Conservation (phyloP, 371 early-diverging fungal genomes). For the Actinomortierella ambigua region DNA sequence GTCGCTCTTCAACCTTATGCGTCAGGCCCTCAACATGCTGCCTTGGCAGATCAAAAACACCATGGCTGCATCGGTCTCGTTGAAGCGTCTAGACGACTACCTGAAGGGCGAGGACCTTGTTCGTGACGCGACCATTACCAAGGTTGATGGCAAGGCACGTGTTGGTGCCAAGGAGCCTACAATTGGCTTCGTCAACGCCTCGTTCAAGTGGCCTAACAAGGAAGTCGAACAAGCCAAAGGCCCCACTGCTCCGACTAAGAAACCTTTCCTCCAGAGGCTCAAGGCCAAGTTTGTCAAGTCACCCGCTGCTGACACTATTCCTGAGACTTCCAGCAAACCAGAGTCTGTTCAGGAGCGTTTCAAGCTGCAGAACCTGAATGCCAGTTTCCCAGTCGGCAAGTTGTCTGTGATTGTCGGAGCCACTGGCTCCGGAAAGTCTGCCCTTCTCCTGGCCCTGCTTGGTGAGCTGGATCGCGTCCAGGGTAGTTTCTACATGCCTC, state of each 20-base stretch:
- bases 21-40: slow-evolving; percentile 73
- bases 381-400: slow-evolving; percentile 63
- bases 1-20: slow-evolving; percentile 65
- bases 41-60: slow-evolving; percentile 69
- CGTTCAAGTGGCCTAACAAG: slow-evolving; percentile 56
- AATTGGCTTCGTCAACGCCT: slow-evolving; percentile 60
- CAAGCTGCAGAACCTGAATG: slow-evolving; percentile 57
- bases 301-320: not conserved
- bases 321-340: slow-evolving; percentile 16
- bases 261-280: slow-evolving; percentile 20
- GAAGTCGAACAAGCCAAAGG: slow-evolving; percentile 13
- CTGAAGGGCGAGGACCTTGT: slow-evolving; percentile 74
- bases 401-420: slow-evolving; percentile 81
- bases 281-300: slow-evolving; percentile 23
- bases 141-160: slow-evolving; percentile 19
- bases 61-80: slow-evolving; percentile 74
- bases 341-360: slow-evolving; percentile 34
- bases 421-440: slow-evolving; percentile 83
- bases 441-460: slow-evolving; percentile 69
- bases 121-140: slow-evolving; percentile 25
- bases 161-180: slow-evolving; percentile 4
- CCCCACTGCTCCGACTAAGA: slow-evolving; percentile 12
- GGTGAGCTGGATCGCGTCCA: slow-evolving; percentile 57
- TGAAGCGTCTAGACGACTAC: slow-evolving; percentile 71
- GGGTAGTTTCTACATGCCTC: slow-evolving; percentile 56